Base-by-base conservation (phyloP, 176 grass and related monocot species). In the Dendrocalamus sinicus region DNA sequence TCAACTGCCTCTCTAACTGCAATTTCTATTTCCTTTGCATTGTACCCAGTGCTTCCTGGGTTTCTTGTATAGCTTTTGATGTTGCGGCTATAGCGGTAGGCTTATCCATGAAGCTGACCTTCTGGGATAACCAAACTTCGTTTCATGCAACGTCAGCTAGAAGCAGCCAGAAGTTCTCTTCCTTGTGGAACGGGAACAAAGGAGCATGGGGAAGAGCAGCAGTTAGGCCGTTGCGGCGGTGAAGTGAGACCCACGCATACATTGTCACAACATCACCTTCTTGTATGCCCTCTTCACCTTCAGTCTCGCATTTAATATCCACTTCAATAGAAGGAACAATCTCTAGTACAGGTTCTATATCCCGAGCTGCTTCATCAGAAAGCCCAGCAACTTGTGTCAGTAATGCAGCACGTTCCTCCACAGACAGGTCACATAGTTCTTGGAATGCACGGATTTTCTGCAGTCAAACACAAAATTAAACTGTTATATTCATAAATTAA, bases 121-220 rank as follows among this genome's bases (percentile, higher is more conserved):
- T 99, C 44, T 99, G 94, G 47, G 92, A 96, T 71, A 96, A 86
- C 96, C 96, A 99, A 43, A 99, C 96, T 20, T 93, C 90, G 60
- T 99, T 99, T n/a, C 88, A 75, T 14, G 59, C 48, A 1, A 85
- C 47, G 8, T 99, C 92, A 1, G 94, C 96, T 67, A 99, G 86
- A 76, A 99, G 90, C 64, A 99, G 52, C 96, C 96, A 99, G 54
- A 96, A 99, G 76, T 99, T 99, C 17, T 99, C 96, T 86, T 99
- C 96, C 91, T 92, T 99, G 69, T 91, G 91, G 82, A 96, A 99
- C 0, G 92, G 96, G 83, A 91, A 99, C 54, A 61, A 85, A 54
- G 93, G 96, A 19, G 86, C 74, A 79, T 99, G 93, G 22, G 93
- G 93, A 84, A 95, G 93, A 71, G 93, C 96, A 75, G 90, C 92